Conservation (phyloP, 768 basidiomycete genomes). For the Kwoniella bestiolae region DNA sequence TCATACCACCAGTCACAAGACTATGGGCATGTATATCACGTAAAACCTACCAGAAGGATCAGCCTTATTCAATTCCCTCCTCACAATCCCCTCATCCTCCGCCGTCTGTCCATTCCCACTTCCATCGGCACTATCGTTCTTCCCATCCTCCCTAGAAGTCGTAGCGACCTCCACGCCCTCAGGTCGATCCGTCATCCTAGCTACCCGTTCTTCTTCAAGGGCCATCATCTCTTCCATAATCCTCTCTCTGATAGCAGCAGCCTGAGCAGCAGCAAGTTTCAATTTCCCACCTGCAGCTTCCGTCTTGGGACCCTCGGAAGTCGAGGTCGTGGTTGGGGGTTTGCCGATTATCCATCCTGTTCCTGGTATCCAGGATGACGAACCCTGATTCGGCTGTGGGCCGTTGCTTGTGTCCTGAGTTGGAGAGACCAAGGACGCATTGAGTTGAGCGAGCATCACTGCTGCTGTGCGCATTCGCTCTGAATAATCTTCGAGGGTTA, state of each 20-base stretch:
- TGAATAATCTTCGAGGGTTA: constrained; percentile 95
- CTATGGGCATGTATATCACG: too few relatives aligned
- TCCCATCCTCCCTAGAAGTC: background rate
- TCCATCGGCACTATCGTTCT: background rate
- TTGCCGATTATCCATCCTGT: constrained; percentile 63
- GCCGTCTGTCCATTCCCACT: constrained; percentile 18
- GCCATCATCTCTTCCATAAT: constrained; percentile 99
- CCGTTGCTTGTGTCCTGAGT: constrained; percentile 32
- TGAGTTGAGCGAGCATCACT: constrained; percentile 96
- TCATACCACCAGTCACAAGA: too few relatives aligned
- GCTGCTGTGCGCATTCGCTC: constrained; percentile 98
- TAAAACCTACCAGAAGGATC: constrained; percentile 75
- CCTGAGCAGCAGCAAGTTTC: constrained; percentile 70
- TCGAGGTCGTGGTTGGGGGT: constrained; percentile 5
- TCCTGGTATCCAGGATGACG: constrained; percentile 63
- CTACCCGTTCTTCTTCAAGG: constrained; percentile 94
- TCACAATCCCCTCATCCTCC: constrained; percentile 80
- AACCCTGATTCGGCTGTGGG: background rate
- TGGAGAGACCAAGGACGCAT: constrained; percentile 62
- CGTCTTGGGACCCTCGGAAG: background rate
- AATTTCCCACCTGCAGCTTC: constrained; percentile 68
- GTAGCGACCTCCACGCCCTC: constrained; percentile 50
- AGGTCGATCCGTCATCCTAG: constrained; percentile 69
- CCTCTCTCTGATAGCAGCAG: constrained; percentile 84
- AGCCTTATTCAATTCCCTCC: constrained; percentile 87